phyloP scores from a whole-genome alignment of 805 yeast genomes.

The Jamesozyma gamospora region DNA sequence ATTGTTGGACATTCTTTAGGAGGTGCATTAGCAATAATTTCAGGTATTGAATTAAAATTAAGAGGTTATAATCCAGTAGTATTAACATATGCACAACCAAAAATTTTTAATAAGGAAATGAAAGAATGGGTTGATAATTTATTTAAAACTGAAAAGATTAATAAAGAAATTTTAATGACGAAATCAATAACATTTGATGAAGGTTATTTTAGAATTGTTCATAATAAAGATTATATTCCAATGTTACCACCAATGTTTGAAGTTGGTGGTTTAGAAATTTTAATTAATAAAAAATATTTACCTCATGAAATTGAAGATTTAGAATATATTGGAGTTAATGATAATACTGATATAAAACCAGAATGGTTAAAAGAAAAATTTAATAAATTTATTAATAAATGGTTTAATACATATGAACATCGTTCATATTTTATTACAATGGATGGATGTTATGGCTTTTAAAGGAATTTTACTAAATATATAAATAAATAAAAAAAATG shows the following conservation, averaged over 20 bases:
- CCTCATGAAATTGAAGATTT: constrained; percentile 26
- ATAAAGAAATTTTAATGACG: constrained; percentile 13
- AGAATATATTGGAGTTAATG: constrained; percentile 17
- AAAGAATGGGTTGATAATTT: constrained; percentile 42
- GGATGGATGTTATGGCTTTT: constrained; percentile 27
- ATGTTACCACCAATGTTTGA: constrained; percentile 43
- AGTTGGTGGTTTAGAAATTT: constrained; percentile 46
- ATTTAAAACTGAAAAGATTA: constrained; percentile 34
- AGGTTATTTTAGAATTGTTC: constrained; percentile 48
- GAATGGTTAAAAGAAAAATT: neutral
- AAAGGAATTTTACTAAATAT: too few species aligned
- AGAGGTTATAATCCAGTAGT: constrained; percentile 47
- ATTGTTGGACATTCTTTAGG: constrained; percentile 72
- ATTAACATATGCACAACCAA: constrained; percentile 55
- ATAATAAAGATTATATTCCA: constrained; percentile 51
- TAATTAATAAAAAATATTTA: constrained; percentile 31
- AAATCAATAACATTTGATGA: constrained; percentile 20
- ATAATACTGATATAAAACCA: constrained; percentile 1
- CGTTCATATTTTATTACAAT: constrained; percentile 30
- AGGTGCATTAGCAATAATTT: constrained; percentile 56
- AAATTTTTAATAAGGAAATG: constrained; percentile 46
- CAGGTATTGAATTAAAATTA: constrained; percentile 51
- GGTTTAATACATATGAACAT: constrained; percentile 31
- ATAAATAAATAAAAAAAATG: too few species aligned
- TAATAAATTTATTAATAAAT: constrained; percentile 7